These are phyloP conservation scores for Escovopsis sp. DNA, from an alignment of 2,329 filamentous ascomycete genomes.

Conservation along the genomic window DNA sequence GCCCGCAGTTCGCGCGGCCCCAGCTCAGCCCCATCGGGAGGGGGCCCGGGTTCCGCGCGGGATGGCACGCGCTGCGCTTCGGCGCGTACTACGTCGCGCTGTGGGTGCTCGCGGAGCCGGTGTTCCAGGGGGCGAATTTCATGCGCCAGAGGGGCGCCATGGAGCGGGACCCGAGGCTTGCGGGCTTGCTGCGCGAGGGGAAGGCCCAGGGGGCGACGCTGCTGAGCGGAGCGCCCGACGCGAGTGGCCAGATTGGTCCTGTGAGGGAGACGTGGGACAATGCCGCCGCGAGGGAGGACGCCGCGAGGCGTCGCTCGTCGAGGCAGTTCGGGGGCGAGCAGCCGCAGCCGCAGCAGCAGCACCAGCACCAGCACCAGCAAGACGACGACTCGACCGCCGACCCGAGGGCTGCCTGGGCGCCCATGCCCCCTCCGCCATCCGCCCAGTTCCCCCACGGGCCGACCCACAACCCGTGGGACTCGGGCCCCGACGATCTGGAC, in stretches of 20 bases:
- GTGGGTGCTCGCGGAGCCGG: slow-evolving; percentile 12
- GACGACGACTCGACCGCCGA: no score
- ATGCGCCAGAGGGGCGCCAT: slow-evolving; percentile 10
- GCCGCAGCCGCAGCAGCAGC: background rate
- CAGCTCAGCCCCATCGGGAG: slow-evolving; percentile 17
- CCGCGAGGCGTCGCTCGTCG: slow-evolving; percentile 1
- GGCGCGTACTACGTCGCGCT: slow-evolving; percentile 16
- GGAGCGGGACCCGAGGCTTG: slow-evolving; percentile 16
- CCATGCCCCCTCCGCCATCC: slow-evolving; percentile 2
- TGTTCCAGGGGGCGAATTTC: slow-evolving; percentile 17
- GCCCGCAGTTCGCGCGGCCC: slow-evolving; percentile 16
- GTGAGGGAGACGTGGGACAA: slow-evolving; percentile 7
- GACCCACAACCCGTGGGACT: slow-evolving; percentile 10
- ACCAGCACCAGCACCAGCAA: no score
- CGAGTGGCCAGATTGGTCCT: slow-evolving; percentile 6
- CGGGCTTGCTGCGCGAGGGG: slow-evolving; percentile 9
- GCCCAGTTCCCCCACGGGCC: background rate
- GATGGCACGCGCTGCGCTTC: slow-evolving; percentile 24
- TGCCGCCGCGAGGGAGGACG: slow-evolving; percentile 6
- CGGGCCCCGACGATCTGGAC: slow-evolving; percentile 17
- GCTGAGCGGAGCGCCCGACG: slow-evolving; percentile 5
- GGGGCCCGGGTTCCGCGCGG: slow-evolving; percentile 8
- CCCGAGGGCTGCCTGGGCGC: no score
- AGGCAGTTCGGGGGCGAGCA: no score
- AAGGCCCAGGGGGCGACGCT: slow-evolving; percentile 7